Evolutionary conservation across 1,284 basidiomycete genomes (phyloP).

Genomic region (Boletellus dicymbophilus): DNA sequence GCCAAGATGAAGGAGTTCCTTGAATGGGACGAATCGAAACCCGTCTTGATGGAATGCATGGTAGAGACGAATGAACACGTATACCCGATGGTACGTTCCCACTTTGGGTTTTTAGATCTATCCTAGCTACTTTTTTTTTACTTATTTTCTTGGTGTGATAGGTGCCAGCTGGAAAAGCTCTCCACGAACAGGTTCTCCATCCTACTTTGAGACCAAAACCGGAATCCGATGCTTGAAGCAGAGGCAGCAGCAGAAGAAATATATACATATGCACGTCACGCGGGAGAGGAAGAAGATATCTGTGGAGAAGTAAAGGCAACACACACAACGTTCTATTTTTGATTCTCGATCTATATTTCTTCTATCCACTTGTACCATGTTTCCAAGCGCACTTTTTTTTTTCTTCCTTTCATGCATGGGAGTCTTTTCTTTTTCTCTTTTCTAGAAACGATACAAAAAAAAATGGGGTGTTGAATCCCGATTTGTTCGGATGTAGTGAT

Average conservation of each 20-base stretch:
- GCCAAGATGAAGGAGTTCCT: conserved; percentile 99
- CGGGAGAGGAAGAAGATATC: no score
- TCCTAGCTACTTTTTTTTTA: not conserved
- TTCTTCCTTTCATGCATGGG: no score
- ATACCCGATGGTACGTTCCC: conserved; percentile 82
- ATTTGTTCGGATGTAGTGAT: not conserved
- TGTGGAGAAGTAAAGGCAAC: no score
- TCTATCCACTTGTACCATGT: no score
- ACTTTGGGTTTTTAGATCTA: not conserved
- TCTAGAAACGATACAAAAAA: conserved; percentile 7
- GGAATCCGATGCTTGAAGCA: conserved; percentile 27
- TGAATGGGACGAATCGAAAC: conserved; percentile 87
- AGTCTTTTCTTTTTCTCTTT: not conserved
- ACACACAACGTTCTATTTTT: no score
- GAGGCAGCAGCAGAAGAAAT: no score
- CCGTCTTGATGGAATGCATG: conserved; percentile 89
- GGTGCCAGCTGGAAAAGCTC: conserved; percentile 89
- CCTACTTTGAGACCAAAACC: conserved; percentile 41
- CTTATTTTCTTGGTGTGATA: conserved; percentile 25
- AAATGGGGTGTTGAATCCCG: conserved; percentile 22
- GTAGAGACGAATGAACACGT: conserved; percentile 92
- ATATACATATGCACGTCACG: no score
- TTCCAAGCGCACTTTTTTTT: no score
- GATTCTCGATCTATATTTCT: not conserved
- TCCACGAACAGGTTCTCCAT: conserved; percentile 86